Base-by-base conservation (phyloP, 805 yeast species). In the Cyberlindnera misumaiensis region DNA sequence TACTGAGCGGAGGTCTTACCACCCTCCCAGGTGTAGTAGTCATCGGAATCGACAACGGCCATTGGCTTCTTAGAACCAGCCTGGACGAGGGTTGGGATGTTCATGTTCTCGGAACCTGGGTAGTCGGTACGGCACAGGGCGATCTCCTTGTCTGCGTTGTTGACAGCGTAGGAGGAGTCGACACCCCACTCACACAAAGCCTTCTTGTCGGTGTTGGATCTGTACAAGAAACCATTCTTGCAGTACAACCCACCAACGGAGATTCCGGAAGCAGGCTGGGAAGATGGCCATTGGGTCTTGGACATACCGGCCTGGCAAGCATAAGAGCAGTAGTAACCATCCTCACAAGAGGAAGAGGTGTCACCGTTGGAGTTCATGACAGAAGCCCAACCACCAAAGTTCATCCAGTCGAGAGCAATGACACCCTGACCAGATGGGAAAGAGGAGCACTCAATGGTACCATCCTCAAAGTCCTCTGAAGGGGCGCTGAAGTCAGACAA, bases 81-180 rank as follows among this genome's bases (percentile, higher is more conserved):
- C 28, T 62, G 62, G 37, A 89, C 83, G 47, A 75, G 67, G 43
- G 97, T 89, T 62, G 98, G 97, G 45, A 93, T 73, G 53, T 80
- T 90, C 97, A 90, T 93, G 77, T 88, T 88, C 73, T 90, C 98
- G 51, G 96, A 82, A 71, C 98, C 98, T 59, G 98, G 98, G 77
- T 90, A 90, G 65, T 90, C 98, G 48, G 98, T 90, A 73, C 97
- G 84, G 75, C 98, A 93, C 56, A 93, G 68, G 41, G 97, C 90
- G 55, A 90, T 88, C 40, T 72, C 73, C 45, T 82, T 59, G 52
- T 63, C 60, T 43, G 84, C 65, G 55, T 83, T 69, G 55, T 80
- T 77, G 44, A 71, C 82, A 52, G 83, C 90, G 44, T 63, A 59
- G 37, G 95, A 94, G 38, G 80, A 62, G 42, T 77, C 72, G 26